Evolutionary conservation across 345 rosid species (phyloP), one percentile per base, ranked within the genome.

Genomic region (Arabidopsis suecica): DNA sequence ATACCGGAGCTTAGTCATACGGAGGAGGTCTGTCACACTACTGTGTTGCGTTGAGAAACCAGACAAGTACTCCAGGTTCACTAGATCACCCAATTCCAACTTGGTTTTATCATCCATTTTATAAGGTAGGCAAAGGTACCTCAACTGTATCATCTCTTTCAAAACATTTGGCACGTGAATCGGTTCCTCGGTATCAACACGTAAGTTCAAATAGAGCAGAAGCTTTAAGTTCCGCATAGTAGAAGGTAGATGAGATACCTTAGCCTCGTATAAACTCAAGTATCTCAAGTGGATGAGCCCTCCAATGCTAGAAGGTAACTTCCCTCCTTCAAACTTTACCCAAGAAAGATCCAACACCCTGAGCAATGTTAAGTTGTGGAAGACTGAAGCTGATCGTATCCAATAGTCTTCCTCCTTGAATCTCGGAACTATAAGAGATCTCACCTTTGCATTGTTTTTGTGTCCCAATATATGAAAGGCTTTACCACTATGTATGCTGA

Each of bases 121-220:
- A 3, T 0, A 0, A 48, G 53, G 53, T 48, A 48, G 1, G 23
- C 0, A 3, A 49, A 18, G 25, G 54, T 8, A 18, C 28, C 54
- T 49, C 54, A 20, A 20, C 55, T 50, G 12, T 50, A 50, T 5
- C 55, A 50, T 50, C 5, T 3, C 54, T 20, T 49, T 49, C 28
- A 18, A 18, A 49, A 49, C 28, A 16, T 16, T 16, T 16, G 18
- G 18, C 54, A 49, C 25, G 18, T 49, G 28, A 49, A 49, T 25
- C 7, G 12, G 30, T 50, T 0, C 13, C 12, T 0, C 1, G 0
- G 0, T 8, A 50, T 0, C 3, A 50, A 50, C 7, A 9, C 0
- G 0, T 20, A 50, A 50, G 7, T 50, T 50, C 30, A 22, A 22
- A 50, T 9, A 22, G 2, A 50, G 30, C 2, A 22, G 13, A 20